A percentile compares a stretch with the other conserved stretches of the same genome.
Evolutionary conservation across 1,284 basidiomycete genomes (phyloP).

Genomic region (Puccinia horiana): DNA sequence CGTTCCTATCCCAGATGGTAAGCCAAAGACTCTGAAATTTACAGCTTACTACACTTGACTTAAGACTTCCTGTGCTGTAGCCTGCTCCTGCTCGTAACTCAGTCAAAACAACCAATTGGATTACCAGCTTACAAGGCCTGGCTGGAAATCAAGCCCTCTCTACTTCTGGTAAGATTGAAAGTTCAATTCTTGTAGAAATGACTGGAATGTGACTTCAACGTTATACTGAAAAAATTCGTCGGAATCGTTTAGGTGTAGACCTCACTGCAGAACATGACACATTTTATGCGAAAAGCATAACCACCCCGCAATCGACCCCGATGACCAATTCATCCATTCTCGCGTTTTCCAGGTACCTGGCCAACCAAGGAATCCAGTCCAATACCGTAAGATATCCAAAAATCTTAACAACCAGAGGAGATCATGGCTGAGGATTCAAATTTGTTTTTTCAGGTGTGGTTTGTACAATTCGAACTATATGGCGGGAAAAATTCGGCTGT

Average conservation of each 20-base stretch:
- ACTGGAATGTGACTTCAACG: not conserved
- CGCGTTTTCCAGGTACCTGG: constrained; percentile 53
- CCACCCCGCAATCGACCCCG: constrained; percentile 52
- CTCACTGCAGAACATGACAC: constrained; percentile 48
- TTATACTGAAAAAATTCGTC: not conserved
- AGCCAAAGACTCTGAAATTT: not conserved
- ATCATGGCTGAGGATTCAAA: not conserved
- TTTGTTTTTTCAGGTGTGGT: constrained; percentile 27
- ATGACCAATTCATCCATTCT: constrained; percentile 50
- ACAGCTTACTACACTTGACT: not conserved
- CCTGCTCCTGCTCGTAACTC: not conserved
- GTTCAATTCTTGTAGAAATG: too few relatives aligned
- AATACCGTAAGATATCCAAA: constrained; percentile 24
- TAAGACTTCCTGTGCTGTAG: not conserved
- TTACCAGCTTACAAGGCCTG: not conserved
- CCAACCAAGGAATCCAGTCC: constrained; percentile 45
- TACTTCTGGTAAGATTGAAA: not conserved
- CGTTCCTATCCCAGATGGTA: constrained; percentile 27
- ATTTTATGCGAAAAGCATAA: constrained; percentile 54
- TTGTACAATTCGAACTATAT: constrained; percentile 40
- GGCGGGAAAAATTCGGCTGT: constrained; percentile 28
- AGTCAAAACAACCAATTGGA: constrained; percentile 18
- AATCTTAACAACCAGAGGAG: too few relatives aligned
- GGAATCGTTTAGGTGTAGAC: constrained; percentile 1
- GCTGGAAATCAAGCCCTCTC: constrained; percentile 20